Conservation (phyloP, 2,329 filamentous ascomycete species). For the Penicillium sp. region DNA sequence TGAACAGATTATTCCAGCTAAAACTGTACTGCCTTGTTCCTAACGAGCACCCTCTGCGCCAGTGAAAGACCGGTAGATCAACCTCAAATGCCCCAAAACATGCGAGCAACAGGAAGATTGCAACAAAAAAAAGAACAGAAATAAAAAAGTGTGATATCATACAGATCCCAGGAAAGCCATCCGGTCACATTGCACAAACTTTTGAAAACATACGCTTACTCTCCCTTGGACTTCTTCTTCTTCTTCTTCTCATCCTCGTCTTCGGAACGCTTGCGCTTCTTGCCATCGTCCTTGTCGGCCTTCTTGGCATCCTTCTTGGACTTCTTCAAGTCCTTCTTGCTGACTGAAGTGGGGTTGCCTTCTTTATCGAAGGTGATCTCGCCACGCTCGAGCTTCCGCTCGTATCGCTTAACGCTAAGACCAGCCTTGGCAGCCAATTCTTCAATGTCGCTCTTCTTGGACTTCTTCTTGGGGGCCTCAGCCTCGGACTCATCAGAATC, state of each 20-base stretch:
- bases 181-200: constrained; percentile 34
- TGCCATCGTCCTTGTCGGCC: constrained; percentile 57
- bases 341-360: constrained; percentile 65
- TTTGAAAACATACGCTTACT: constrained; percentile 57
- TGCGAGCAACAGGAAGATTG: constrained; percentile 25
- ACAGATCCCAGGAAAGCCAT: constrained; percentile 38
- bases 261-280: constrained; percentile 67
- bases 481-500: constrained; percentile 34
- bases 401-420: constrained; percentile 72
- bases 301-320: constrained; percentile 63
- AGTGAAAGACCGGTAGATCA: constrained; percentile 33
- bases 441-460: constrained; percentile 52
- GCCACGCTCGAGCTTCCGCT: constrained; percentile 73
- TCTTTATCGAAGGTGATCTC: constrained; percentile 67
- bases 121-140: constrained; percentile 29
- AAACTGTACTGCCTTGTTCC: constrained; percentile 34
- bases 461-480: constrained; percentile 32
- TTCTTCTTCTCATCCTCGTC: constrained; percentile 57
- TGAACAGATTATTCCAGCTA: constrained; percentile 31
- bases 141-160: constrained; percentile 44
- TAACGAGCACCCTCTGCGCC: constrained; percentile 34
- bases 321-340: constrained; percentile 77
- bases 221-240: constrained; percentile 53
- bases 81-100: constrained; percentile 26
- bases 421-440: constrained; percentile 65